phyloP scores from a whole-genome alignment of 768 basidiomycete genomes.

The Tephrocybe sp. region DNA sequence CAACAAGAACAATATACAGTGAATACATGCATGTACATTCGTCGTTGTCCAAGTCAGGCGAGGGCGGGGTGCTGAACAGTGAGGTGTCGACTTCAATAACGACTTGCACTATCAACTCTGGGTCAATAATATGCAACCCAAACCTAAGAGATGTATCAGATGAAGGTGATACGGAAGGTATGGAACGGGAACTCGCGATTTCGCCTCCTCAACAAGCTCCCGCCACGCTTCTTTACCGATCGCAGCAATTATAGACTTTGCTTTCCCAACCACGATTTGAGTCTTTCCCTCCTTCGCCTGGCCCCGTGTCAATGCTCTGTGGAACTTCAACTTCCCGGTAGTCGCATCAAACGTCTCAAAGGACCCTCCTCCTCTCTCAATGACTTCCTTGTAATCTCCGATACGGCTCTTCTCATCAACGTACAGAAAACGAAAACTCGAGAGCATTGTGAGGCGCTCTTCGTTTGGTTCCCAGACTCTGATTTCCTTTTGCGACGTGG shows the following conservation, averaged over 20 bases:
- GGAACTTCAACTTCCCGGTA: constrained; percentile 49
- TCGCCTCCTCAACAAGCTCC: constrained; percentile 49
- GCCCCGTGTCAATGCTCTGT: constrained; percentile 50
- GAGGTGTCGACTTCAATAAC: constrained; percentile 38
- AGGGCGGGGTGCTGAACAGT: constrained; percentile 21
- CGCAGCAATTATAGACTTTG: constrained; percentile 42
- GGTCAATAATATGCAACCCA: constrained; percentile 41
- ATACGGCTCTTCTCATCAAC: constrained; percentile 56
- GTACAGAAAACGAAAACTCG: constrained; percentile 56
- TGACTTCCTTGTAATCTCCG: constrained; percentile 49
- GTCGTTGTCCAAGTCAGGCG: constrained; percentile 14
- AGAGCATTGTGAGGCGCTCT: constrained; percentile 55
- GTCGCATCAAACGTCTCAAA: constrained; percentile 62
- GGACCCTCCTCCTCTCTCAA: constrained; percentile 58
- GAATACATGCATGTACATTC: constrained; percentile 10
- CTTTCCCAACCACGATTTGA: constrained; percentile 55
- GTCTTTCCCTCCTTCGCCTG: constrained; percentile 49
- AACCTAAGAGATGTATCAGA: constrained; percentile 26
- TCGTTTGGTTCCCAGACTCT: constrained; percentile 71
- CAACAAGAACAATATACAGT: not conserved
- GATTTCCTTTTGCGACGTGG: constrained; percentile 46
- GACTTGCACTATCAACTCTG: constrained; percentile 53
- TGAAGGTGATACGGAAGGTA: not conserved
- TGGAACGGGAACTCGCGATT: constrained; percentile 37
- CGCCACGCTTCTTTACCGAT: constrained; percentile 58